phyloP scores from a whole-genome alignment of 441 rosid species.

The Codiaeum variegatum region DNA sequence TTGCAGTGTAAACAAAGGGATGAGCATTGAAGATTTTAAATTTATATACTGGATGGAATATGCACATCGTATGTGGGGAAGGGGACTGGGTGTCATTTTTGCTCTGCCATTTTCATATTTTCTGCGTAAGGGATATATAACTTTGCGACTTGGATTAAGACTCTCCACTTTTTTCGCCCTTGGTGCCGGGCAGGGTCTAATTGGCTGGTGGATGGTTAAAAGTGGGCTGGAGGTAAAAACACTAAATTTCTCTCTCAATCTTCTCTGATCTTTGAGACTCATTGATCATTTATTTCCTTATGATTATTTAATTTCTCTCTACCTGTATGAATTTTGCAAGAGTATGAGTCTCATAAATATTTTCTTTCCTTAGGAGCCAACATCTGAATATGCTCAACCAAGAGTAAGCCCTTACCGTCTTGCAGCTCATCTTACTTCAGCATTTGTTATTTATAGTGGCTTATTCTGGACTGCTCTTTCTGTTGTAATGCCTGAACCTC shows the following conservation, averaged over 20 bases:
- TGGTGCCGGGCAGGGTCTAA: conserved; percentile 95
- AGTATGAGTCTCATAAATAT: conserved; percentile 8
- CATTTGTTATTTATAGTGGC: conserved; percentile 81
- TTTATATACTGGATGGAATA: conserved; percentile 98
- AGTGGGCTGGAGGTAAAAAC: conserved; percentile 83
- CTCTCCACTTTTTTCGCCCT: conserved; percentile 80
- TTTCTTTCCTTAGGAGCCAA: conserved; percentile 60
- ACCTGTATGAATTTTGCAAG: not conserved
- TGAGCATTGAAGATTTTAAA: conserved; percentile 87
- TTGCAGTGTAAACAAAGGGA: conserved; percentile 84
- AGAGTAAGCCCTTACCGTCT: conserved; percentile 92
- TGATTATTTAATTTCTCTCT: not conserved
- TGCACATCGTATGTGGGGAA: conserved; percentile 98
- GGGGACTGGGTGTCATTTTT: conserved; percentile 89
- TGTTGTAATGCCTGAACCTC: conserved; percentile 92
- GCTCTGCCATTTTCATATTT: conserved; percentile 93
- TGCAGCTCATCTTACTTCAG: conserved; percentile 92
- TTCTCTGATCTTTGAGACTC: not conserved
- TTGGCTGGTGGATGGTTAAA: conserved; percentile 99
- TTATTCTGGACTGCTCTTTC: conserved; percentile 93
- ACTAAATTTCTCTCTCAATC: not conserved
- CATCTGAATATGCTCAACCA: conserved; percentile 77
- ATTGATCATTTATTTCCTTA: not conserved
- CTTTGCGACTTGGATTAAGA: conserved; percentile 68
- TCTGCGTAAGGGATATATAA: conserved; percentile 80